Evolutionary conservation across 2,329 filamentous ascomycete species (phyloP), one percentile per base, ranked within the genome.

Genomic region (Colletotrichum sp.): DNA sequence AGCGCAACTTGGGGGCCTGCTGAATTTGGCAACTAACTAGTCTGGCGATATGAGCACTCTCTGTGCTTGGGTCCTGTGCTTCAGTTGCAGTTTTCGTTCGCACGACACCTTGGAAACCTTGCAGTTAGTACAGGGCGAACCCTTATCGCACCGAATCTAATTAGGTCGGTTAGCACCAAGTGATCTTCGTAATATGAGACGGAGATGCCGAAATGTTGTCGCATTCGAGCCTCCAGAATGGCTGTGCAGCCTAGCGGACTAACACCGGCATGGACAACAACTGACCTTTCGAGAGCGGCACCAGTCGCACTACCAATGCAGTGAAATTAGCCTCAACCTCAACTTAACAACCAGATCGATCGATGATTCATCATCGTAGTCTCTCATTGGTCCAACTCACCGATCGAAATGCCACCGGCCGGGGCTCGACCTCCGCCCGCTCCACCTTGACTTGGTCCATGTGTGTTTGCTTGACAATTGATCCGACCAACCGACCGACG

Each of bases 41-140:
- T 71, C 69, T 18, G 62, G 54, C 8, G 69, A 71, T 11, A 71
- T 71, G 2, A 67, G 55, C 29, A 71, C 63, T 6, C 69, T 51
- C 13, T 67, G 69, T 9, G 55, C 21, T 16, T 59, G 29, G 13
- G 54, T 8, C n/a, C 43, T 61, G 21, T 66, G 54, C 38, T 34
- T 59, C 27, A 24, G 29, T 9, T 36, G 54, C 1, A 33, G 21
- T 6, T 67, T 67, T 6, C 69, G 69, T 24, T 71, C 55, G 33
- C 62, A 71, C 8, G 33, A 13, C 13, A 58, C 31, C 24, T 18
- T 27, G 6, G 63, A 34, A 15, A 36, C 24, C 16, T 38, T 15
- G 31, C 69, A 67, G 38, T 33, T 67, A 12, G 21, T n/a, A n/a
- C 63, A 71, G 12, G 63, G 62, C 8, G 36, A 31, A 6, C 6